A percentile compares a stretch with the other conserved stretches of the same genome.
phyloP scores from a whole-genome alignment of 2,329 filamentous ascomycete species.

The Exophiala aquamarina region DNA sequence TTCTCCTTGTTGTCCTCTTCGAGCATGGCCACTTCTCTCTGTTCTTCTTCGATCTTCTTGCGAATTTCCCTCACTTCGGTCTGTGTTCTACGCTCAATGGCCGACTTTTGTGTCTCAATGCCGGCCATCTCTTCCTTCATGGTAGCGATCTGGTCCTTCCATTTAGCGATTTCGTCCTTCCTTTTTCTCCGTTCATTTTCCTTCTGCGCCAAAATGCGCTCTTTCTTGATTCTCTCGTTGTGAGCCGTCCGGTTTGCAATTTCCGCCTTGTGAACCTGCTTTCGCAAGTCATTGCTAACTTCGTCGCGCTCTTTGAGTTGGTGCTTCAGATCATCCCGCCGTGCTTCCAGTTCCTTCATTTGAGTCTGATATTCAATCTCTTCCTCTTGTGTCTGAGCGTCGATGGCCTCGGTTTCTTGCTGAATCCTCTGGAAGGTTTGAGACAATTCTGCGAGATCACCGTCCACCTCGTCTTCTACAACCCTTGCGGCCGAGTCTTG shows the following conservation, averaged over 20 bases:
- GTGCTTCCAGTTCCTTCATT: conserved; percentile 68
- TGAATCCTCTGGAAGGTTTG: conserved; percentile 77
- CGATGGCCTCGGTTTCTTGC: conserved; percentile 77
- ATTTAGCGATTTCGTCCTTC: conserved; percentile 59
- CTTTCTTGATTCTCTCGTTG: conserved; percentile 74
- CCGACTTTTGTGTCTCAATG: conserved; percentile 43
- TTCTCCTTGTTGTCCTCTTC: conserved; percentile 64
- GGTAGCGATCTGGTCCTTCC: conserved; percentile 55
- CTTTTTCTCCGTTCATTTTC: conserved; percentile 61
- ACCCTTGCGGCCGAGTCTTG: conserved; percentile 21
- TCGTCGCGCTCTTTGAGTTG: conserved; percentile 87
- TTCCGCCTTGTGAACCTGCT: conserved; percentile 76
- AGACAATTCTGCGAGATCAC: conserved; percentile 75
- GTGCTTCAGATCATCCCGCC: conserved; percentile 76
- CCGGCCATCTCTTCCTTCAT: conserved; percentile 52
- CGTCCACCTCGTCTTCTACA: conserved; percentile 56
- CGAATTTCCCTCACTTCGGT: conserved; percentile 42
- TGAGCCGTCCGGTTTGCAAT: conserved; percentile 78
- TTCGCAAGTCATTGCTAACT: conserved; percentile 78
- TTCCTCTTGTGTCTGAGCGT: conserved; percentile 66
- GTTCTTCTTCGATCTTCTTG: conserved; percentile 46
- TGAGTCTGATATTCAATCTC: conserved; percentile 68
- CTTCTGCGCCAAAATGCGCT: conserved; percentile 62
- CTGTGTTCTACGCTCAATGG: conserved; percentile 41
- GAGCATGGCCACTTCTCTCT: conserved; percentile 52